A percentile compares a stretch with the other conserved stretches of the same genome.
These are phyloP conservation scores for Abrus pulchellus DNA, from an alignment of 306 rosid genomes.

Conservation along the genomic window DNA sequence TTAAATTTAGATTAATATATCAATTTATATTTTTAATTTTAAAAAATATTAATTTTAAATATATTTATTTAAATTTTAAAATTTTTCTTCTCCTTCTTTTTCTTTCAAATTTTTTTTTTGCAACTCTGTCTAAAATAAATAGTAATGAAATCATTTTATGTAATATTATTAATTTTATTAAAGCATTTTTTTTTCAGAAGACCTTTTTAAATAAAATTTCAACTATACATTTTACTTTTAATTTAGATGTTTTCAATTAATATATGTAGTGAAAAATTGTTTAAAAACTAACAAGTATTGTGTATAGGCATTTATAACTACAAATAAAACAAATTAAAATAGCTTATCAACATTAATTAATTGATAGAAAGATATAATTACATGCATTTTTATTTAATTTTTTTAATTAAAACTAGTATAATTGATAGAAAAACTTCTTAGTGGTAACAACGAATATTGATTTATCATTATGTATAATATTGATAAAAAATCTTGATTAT, in stretches of 20 bases:
- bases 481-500: background rate
- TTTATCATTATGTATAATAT: background rate
- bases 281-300: background rate
- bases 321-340: background rate
- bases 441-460: background rate
- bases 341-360: background rate
- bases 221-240: background rate
- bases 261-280: background rate
- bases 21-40: too few relatives aligned
- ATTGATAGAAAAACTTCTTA: background rate
- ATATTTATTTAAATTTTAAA: too few relatives aligned
- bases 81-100: too few relatives aligned
- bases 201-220: background rate
- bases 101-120: too few relatives aligned
- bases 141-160: too few relatives aligned
- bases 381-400: too few relatives aligned
- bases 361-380: background rate
- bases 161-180: too few relatives aligned
- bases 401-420: too few relatives aligned
- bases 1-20: too few relatives aligned
- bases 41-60: too few relatives aligned
- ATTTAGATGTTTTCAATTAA: background rate
- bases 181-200: too few relatives aligned
- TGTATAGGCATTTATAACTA: background rate
- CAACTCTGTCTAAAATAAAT: too few relatives aligned